Evolutionary conservation across 2,329 filamentous ascomycete genomes (phyloP).

Genomic region (Venturia effusa): DNA sequence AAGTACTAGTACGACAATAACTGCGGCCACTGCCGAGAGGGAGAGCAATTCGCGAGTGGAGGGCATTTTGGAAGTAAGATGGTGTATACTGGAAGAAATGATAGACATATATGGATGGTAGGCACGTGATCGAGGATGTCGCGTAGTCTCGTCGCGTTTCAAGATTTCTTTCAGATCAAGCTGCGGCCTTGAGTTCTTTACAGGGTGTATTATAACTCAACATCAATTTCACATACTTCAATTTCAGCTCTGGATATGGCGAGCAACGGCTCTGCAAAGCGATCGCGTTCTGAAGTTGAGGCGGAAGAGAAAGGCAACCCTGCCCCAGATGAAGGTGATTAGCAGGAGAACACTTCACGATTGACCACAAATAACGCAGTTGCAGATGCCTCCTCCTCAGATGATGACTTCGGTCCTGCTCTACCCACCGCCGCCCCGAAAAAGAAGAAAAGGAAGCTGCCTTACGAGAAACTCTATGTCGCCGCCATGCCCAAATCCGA

Average conservation of each 20-base stretch:
- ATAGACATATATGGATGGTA: not conserved
- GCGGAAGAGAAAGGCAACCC: not conserved
- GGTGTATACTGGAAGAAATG: not conserved
- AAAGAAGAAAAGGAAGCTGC: conserved; percentile 86
- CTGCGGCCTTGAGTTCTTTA: not conserved
- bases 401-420: conserved; percentile 85
- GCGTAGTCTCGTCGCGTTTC: not conserved
- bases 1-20: not conserved
- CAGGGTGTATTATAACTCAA: too few relatives aligned
- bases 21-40: not conserved
- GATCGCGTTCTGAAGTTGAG: not conserved
- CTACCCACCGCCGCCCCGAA: conserved; percentile 68
- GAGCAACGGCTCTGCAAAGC: not conserved
- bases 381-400: conserved; percentile 50
- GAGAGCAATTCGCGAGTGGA: not conserved
- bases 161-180: not conserved
- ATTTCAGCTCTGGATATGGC: not conserved
- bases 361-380: not conserved
- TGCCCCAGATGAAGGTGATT: not conserved
- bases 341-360: not conserved
- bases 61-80: not conserved
- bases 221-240: not conserved
- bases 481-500: conserved; percentile 71
- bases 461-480: conserved; percentile 91
- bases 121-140: not conserved